phyloP scores from a whole-genome alignment of 2,329 filamentous ascomycete species.

The Colletotrichum sp. region DNA sequence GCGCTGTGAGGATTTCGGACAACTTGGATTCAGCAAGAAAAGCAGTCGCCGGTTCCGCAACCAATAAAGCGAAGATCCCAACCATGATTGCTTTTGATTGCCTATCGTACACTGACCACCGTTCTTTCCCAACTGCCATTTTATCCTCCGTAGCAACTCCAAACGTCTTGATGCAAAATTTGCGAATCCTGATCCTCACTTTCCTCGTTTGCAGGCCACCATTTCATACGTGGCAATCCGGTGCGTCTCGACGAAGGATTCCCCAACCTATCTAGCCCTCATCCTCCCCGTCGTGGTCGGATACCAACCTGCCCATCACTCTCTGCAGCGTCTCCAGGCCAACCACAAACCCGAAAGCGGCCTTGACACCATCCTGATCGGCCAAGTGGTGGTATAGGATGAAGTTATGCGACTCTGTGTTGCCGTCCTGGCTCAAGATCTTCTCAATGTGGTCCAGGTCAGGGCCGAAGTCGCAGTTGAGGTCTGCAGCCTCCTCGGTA shows the following conservation, averaged over 20 bases:
- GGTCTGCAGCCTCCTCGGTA: not conserved
- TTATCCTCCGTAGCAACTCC: not conserved
- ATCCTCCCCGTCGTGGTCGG: not conserved
- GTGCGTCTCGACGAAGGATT: not conserved
- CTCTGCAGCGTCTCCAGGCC: not conserved
- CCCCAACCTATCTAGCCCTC: not conserved
- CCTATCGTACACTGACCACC: not conserved
- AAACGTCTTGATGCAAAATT: not conserved
- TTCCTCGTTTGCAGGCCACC: fast-evolving
- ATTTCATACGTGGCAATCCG: not conserved
- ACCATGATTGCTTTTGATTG: not conserved
- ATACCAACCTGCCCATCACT: not conserved
- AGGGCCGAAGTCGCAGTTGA: not conserved
- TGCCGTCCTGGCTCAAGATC: not conserved
- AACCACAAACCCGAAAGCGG: not conserved
- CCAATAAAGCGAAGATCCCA: not conserved
- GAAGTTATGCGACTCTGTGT: not conserved
- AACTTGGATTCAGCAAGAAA: not conserved
- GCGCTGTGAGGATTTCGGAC: not conserved
- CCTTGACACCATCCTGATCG: not conserved
- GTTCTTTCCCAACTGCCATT: not conserved
- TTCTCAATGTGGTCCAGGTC: not conserved
- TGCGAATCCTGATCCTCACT: not conserved
- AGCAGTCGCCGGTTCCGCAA: not conserved
- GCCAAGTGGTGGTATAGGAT: not conserved